Evolutionary conservation across 116 monocot genomes (phyloP).

Genomic region (Iris pallida): DNA sequence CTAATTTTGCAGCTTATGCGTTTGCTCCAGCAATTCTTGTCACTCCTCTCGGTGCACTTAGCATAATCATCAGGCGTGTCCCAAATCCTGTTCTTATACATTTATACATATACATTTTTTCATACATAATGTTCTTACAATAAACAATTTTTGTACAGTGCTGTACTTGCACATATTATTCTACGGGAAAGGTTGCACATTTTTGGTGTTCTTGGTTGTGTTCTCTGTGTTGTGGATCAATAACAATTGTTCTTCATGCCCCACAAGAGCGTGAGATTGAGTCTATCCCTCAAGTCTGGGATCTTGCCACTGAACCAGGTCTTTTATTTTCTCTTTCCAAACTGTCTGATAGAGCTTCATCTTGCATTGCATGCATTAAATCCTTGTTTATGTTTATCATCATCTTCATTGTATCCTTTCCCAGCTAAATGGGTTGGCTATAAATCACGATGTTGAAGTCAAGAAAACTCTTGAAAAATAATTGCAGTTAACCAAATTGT

Average conservation of each 20-base stretch:
- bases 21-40: constrained; percentile 95
- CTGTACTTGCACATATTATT: constrained; percentile 61
- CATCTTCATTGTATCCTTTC: background rate
- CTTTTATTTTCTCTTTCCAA: background rate
- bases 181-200: constrained; percentile 53
- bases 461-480: background rate
- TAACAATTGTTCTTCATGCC: constrained; percentile 63
- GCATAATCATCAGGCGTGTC: constrained; percentile 82
- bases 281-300: constrained; percentile 65
- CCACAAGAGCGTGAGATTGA: constrained; percentile 61
- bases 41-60: constrained; percentile 94
- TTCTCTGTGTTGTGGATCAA: constrained; percentile 62
- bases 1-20: constrained; percentile 94
- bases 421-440: background rate
- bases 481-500: too few species aligned
- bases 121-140: too few species aligned
- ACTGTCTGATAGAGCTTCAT: too few species aligned
- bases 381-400: background rate
- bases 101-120: too few species aligned
- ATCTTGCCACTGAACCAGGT: constrained; percentile 77
- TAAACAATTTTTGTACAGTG: constrained; percentile 27
- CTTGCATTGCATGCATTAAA: background rate
- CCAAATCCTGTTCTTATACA: background rate
- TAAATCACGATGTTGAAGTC: background rate
- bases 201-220: constrained; percentile 66